Evolutionary conservation across 2,329 filamentous ascomycete genomes (phyloP), one percentile per base, ranked within the genome.

Genomic region (Thermoascus crustaceus): DNA sequence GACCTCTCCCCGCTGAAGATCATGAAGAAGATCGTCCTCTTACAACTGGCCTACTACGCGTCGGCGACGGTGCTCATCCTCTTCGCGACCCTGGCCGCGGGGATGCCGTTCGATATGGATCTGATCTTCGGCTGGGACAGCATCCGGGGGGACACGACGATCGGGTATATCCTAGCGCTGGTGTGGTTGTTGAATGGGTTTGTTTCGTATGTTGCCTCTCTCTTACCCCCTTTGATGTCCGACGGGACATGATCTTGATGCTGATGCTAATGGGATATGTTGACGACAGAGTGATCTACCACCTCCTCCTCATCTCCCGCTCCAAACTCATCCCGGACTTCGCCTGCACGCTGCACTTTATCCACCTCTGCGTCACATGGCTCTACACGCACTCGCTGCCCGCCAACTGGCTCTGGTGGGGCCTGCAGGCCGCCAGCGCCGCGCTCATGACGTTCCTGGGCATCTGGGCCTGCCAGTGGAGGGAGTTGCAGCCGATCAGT

Each of bases 311-410:
- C 39, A 78, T 98, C 47, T 80, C 82, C 13, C 85, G 91, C 43
- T 91, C 83, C 31, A 96, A 96, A 61, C 82, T 96, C 41, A 84
- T 96, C 33, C 86, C 86, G 47, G 91, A 98, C 64, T 98, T 96
- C 59, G 85, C 86, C 20, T 68, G 95, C 16, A 94, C 89, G 2
- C 75, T 95, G 11, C 86, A 94, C 65, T 75, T 84, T 57, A 68
- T 94, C 26, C 85, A 94, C 58, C 74, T 94, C 35, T 45, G 91
- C 50, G 61, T 85, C 50, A 84, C 85, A 18, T 80, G 79, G 13
- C 58, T 94, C 21, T 94, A 94, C 62, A 81, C 84, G 3, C 78
- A 78, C 51, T 73, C 76, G 7, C 57, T 96, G 18, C 91, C 91
- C 1, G 71, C 73, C 7, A 80, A 89, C 58, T 64, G 78, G 44